A percentile compares a stretch with the other conserved stretches of the same genome.
Conservation (phyloP, 2,329 filamentous ascomycete species). For the Phaeosphaeria sp. region DNA sequence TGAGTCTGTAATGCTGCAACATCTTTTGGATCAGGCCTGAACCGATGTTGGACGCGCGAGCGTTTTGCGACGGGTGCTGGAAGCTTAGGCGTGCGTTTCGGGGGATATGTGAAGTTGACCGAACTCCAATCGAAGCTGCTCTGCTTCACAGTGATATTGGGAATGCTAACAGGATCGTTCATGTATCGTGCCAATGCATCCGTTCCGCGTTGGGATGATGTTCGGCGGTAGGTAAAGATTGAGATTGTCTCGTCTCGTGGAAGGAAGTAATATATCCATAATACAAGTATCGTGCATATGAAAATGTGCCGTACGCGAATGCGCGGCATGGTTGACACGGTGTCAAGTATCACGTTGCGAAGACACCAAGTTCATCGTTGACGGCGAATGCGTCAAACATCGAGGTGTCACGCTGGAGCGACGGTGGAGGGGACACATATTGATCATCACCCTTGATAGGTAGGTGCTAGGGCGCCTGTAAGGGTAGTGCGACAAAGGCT, state of each 20-base stretch:
- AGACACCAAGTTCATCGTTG: slow-evolving; percentile 12
- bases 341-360: slow-evolving; percentile 11
- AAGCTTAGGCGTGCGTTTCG: slow-evolving; percentile 31
- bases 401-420: neutral
- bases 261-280: slow-evolving; percentile 37
- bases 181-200: slow-evolving; percentile 37
- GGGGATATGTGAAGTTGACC: slow-evolving; percentile 36
- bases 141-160: slow-evolving; percentile 28
- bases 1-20: slow-evolving; percentile 31
- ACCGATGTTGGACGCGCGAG: slow-evolving; percentile 43
- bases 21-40: slow-evolving; percentile 23
- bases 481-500: slow-evolving; percentile 3
- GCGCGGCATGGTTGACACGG: slow-evolving; percentile 29
- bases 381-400: slow-evolving; percentile 1
- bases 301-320: slow-evolving; percentile 37
- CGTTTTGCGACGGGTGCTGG: slow-evolving; percentile 36
- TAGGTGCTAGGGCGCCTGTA: slow-evolving; percentile 6
- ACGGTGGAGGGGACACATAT: slow-evolving; percentile 9
- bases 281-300: slow-evolving; percentile 30
- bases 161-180: slow-evolving; percentile 34
- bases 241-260: slow-evolving; percentile 8
- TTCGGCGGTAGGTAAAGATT: slow-evolving; percentile 9
- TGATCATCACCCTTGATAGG: slow-evolving; percentile 11
- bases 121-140: slow-evolving; percentile 43
- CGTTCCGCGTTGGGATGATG: slow-evolving; percentile 23